These are phyloP conservation scores for carrot (Daucus carota) DNA, from an alignment of 129 eudicot species.

Conservation along the genomic window DH1_v3.0 NC_030384.2:42156501-42157000, in stretches of 20 bases:
- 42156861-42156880: conserved; percentile 7
- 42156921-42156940: conserved; percentile 64
- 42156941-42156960: conserved; percentile 36
- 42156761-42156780: conserved; percentile 17
- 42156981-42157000: conserved; percentile 51
- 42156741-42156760: conserved; percentile 41
- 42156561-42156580: conserved; percentile 38
- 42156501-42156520: conserved; percentile 78
- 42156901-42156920: conserved; percentile 51
- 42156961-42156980: conserved; percentile 61
- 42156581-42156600: conserved; percentile 93
- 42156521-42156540: conserved; percentile 61
- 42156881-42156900: conserved; percentile 30
- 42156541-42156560: conserved; percentile 74
- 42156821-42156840: conserved; percentile 19
- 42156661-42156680: conserved; percentile 87
- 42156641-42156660: conserved; percentile 37
- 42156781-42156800: conserved; percentile 5
- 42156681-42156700: conserved; percentile 8
- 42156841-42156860: conserved; percentile 22
- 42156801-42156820: conserved; percentile 14
- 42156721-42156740: conserved; percentile 43
- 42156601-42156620: conserved; percentile 62
- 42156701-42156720: background rate
- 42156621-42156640: conserved; percentile 54